Conservation (phyloP, 202 grass and related monocot genomes). For the Panicum hallii region DNA sequence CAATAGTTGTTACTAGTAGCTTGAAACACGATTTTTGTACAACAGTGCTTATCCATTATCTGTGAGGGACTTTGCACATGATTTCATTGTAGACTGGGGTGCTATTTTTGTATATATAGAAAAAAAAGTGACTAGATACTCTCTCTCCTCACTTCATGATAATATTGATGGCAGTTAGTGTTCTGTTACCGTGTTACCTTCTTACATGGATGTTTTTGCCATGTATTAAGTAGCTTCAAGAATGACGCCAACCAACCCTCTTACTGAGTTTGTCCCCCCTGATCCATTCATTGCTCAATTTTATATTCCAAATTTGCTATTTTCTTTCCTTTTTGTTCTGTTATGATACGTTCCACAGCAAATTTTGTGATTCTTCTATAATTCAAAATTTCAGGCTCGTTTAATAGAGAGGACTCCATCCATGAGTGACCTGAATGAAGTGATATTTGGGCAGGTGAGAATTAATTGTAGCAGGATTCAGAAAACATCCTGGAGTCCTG, state of each 20-base stretch:
- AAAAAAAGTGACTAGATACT: neutral
- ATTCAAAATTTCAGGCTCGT: conserved; percentile 70
- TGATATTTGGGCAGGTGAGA: conserved; percentile 96
- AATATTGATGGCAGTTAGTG: neutral
- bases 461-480: conserved; percentile 36
- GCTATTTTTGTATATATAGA: neutral
- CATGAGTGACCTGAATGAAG: conserved; percentile 97
- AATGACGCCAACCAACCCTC: neutral
- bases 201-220: neutral
- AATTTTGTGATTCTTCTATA: conserved; percentile 25
- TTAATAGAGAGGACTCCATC: conserved; percentile 96
- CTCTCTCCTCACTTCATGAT: neutral
- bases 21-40: neutral
- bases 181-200: neutral
- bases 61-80: neutral
- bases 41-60: neutral
- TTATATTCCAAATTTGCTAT: neutral
- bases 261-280: neutral
- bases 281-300: conserved; percentile 10
- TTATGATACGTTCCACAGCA: neutral
- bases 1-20: neutral
- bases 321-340: neutral
- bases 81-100: neutral
- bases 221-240: neutral
- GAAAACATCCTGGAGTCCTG: neutral